Evolutionary conservation across 2,329 filamentous ascomycete genomes (phyloP).

Genomic region (Diaporthe citriasiana): DNA sequence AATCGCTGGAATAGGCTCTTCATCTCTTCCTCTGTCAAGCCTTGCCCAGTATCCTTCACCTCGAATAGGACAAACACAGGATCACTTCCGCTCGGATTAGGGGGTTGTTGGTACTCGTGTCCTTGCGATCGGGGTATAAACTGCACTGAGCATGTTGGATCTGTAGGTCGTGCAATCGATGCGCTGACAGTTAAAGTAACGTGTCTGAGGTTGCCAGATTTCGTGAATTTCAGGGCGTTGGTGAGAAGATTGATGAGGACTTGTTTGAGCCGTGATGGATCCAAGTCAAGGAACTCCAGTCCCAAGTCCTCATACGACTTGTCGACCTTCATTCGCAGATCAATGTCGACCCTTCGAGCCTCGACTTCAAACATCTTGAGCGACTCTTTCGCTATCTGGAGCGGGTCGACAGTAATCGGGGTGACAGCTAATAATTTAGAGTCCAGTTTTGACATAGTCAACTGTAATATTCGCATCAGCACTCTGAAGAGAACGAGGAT

Average conservation of each 20-base stretch:
- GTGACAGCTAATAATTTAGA: conserved; percentile 81
- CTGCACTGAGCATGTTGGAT: conserved; percentile 64
- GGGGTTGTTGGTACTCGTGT: conserved; percentile 55
- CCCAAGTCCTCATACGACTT: conserved; percentile 69
- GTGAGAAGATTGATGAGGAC: conserved; percentile 85
- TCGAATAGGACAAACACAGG: conserved; percentile 78
- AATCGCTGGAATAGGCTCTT: conserved; percentile 80
- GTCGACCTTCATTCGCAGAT: conserved; percentile 75
- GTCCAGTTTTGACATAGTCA: conserved; percentile 83
- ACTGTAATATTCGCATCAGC: conserved; percentile 38
- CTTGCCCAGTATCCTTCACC: conserved; percentile 82
- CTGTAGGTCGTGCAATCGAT: conserved; percentile 55
- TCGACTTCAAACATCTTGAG: conserved; percentile 86
- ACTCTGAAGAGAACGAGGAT: not conserved
- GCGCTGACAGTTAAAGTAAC: conserved; percentile 65
- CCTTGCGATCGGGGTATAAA: conserved; percentile 72
- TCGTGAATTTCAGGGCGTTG: conserved; percentile 87
- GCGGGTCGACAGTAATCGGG: conserved; percentile 77
- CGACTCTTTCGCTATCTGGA: conserved; percentile 75
- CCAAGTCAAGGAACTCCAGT: conserved; percentile 77
- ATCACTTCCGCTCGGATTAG: conserved; percentile 54
- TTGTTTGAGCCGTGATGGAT: conserved; percentile 82
- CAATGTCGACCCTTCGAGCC: conserved; percentile 76
- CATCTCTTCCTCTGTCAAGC: conserved; percentile 76
- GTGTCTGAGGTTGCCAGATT: conserved; percentile 70